Evolutionary conservation across 2,329 filamentous ascomycete species (phyloP), one percentile per base, ranked within the genome.

Genomic region (Exophiala aquamarina): DNA sequence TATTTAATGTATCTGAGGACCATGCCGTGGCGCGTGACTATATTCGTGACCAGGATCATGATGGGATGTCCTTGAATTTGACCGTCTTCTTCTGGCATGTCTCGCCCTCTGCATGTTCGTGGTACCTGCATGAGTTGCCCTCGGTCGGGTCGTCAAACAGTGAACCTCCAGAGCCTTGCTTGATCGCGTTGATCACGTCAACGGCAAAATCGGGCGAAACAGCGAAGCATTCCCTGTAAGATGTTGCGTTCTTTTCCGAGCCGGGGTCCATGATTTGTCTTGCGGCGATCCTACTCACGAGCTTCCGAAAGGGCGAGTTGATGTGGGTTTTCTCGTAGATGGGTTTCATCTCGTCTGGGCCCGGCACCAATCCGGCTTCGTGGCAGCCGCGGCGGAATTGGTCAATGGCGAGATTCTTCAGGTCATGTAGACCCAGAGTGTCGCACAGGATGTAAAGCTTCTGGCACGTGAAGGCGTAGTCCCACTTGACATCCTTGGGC

Each of bases 241-340:
- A 69, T 19, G 72, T 68, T 3, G 74, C 70, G 57, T 77, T 69
- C 47, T 71, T 70, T 33, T 76, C 67, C 44, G 65, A 71, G 21
- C 71, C 73, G 0, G 76, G 75, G 54, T 78, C 76, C 76, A 79
- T 79, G 50, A 79, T 76, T 62, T 79, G 76, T 19, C 76, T 66
- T 3, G 76, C 76, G n/a, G 76, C 76, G 38, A 79, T 79, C 51
- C 69, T 66, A 44, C 72, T 71, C 69, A 78, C 74, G 15, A 79
- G 64, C 21, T 61, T 66, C 28, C 75, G 66, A 58, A 78, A 78
- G 1, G 75, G 73, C 43, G 72, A 76, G 3, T 61, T 64, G 2
- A 54, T 41, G 3, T 70, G 68, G 23, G 70, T 73, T 40, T 66
- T 64, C 41, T 72, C 69, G 59, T 79, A 79, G 17, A 79, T 75